Conservation (phyloP, 2,329 filamentous ascomycete species). For the Colletotrichum lupini region DNA sequence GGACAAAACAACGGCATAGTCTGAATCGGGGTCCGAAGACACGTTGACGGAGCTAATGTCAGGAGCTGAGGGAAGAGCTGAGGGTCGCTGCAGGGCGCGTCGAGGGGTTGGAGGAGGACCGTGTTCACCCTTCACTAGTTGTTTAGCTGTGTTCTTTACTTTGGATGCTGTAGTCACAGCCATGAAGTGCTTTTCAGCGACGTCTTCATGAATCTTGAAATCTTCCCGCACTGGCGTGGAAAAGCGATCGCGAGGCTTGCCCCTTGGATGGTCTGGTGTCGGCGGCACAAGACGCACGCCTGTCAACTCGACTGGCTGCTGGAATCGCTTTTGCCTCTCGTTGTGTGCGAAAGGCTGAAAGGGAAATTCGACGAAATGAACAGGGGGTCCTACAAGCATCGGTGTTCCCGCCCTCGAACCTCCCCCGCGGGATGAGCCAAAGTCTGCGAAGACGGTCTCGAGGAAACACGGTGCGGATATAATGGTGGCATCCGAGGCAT, state of each 20-base stretch:
- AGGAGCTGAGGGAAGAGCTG: conserved; percentile 78
- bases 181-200: conserved; percentile 46
- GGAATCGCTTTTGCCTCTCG: conserved; percentile 37
- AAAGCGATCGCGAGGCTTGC: not conserved
- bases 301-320: conserved; percentile 50
- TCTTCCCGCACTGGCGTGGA: not conserved
- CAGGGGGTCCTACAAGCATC: conserved; percentile 68
- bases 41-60: conserved; percentile 78
- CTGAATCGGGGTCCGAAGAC: conserved; percentile 73
- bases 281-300: conserved; percentile 57
- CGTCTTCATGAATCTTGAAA: not conserved
- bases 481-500: conserved; percentile 84
- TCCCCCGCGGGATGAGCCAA: conserved; percentile 65
- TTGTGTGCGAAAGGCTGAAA: conserved; percentile 2
- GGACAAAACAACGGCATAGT: conserved; percentile 90
- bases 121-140: conserved; percentile 59
- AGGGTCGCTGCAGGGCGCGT: conserved; percentile 74
- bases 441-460: conserved; percentile 80
- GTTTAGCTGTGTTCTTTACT: conserved; percentile 60
- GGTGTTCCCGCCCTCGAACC: conserved; percentile 76
- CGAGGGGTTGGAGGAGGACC: conserved; percentile 66
- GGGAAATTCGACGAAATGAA: conserved; percentile 38
- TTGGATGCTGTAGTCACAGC: conserved; percentile 37
- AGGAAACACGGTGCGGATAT: conserved; percentile 81
- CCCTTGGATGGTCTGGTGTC: conserved; percentile 24